Evolutionary conservation across 208 protist genomes (phyloP).

Genomic region (Wallacemonas sp.): DNA sequence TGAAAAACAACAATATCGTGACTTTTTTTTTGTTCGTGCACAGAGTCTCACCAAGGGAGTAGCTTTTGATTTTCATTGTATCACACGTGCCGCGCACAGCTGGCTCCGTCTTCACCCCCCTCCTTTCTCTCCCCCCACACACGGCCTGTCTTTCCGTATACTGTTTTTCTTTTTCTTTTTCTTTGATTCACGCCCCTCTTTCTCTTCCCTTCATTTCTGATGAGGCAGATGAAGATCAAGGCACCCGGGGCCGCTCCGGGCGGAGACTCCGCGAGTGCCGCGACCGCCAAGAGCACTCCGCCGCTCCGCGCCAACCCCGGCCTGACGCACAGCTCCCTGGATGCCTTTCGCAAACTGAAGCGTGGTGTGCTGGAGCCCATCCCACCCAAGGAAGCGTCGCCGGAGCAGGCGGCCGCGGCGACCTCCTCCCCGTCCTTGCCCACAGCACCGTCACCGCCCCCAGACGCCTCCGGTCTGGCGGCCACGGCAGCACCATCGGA

Average conservation of each 20-base stretch:
- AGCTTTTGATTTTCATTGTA: too few species aligned
- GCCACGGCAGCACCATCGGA: background rate
- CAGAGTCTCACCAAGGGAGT: too few species aligned
- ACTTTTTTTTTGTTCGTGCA: too few species aligned
- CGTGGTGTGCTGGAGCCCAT: constrained; percentile 6
- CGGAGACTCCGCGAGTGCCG: background rate
- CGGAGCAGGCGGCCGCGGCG: background rate
- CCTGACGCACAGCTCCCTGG: constrained; percentile 14
- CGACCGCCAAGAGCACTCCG: background rate
- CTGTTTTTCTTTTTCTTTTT: too few species aligned
- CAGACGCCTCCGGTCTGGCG: background rate
- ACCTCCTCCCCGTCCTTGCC: background rate
- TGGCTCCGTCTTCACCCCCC: too few species aligned
- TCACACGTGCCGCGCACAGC: too few species aligned
- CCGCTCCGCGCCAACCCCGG: constrained; percentile 4
- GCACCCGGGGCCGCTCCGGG: background rate
- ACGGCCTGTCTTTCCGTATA: too few species aligned
- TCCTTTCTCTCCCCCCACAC: too few species aligned
- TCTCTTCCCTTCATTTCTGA: too few species aligned
- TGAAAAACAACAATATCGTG: too few species aligned
- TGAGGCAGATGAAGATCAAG: constrained; percentile 8
- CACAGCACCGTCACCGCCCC: constrained; percentile 3
- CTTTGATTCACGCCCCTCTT: too few species aligned
- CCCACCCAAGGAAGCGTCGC: background rate
- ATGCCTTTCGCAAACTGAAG: constrained; percentile 11